phyloP scores from a whole-genome alignment of 768 basidiomycete genomes.

The Suillus placidus region DNA sequence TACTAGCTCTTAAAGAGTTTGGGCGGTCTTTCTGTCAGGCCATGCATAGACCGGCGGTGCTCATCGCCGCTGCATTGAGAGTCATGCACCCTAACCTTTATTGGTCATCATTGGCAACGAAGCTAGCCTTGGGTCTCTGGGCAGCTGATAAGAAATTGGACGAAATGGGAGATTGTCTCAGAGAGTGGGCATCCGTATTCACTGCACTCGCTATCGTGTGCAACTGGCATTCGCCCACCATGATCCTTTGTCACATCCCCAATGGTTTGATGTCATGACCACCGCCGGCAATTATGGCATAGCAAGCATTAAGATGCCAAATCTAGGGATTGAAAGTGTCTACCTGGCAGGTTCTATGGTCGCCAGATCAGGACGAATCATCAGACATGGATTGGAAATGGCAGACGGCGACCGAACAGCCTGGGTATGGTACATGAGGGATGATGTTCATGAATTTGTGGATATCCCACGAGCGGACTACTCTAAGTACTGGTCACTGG shows the following conservation, averaged over 20 bases:
- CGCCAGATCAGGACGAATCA: neutral
- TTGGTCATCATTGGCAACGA: neutral
- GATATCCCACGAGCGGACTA: neutral
- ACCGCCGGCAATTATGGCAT: neutral
- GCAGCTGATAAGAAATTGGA: neutral
- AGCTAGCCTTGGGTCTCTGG: neutral
- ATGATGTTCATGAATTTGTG: neutral
- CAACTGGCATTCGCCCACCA: neutral
- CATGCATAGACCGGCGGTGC: neutral
- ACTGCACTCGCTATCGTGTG: neutral
- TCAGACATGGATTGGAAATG: neutral
- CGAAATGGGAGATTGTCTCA: neutral
- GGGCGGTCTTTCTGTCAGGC: neutral
- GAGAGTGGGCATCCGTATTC: neutral
- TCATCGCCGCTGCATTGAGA: neutral
- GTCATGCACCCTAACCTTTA: neutral
- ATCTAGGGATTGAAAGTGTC: neutral
- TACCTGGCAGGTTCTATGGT: neutral
- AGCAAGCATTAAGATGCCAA: neutral
- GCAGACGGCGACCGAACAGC: neutral
- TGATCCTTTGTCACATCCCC: neutral
- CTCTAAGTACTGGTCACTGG: neutral
- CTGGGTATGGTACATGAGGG: neutral
- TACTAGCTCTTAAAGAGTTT: too few species aligned
- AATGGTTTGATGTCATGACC: neutral